Percentiles rank a stretch among this genome's conserved stretches.
phyloP scores from a whole-genome alignment of 176 grass and related monocot genomes.

The Bolboschoenus planiculmis region DNA sequence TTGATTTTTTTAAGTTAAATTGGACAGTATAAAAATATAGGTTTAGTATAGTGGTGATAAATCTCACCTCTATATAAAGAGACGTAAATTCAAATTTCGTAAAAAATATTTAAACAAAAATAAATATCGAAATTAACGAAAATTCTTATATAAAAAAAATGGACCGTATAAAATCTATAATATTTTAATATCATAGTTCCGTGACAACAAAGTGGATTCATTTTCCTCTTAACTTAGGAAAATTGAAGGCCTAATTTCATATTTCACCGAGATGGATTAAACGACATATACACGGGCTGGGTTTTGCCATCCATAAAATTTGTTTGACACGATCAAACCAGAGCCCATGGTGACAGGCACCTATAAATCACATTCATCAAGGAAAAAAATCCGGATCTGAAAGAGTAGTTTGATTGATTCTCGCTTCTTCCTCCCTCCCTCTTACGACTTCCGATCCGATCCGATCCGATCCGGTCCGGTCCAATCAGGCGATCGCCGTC shows the following conservation, averaged over 20 bases:
- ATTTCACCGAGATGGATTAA: neutral
- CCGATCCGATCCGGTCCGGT: slow-evolving; percentile 11
- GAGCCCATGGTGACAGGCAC: neutral
- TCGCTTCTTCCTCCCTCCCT: slow-evolving; percentile 3
- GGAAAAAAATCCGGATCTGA: slow-evolving; percentile 16
- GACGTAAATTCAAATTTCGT: too few species aligned
- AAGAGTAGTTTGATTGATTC: neutral
- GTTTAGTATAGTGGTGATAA: too few species aligned
- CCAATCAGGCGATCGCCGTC: slow-evolving; percentile 4
- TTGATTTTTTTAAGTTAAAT: too few species aligned
- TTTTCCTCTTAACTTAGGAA: too few species aligned
- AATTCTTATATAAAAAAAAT: too few species aligned
- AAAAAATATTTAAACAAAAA: too few species aligned
- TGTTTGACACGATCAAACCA: slow-evolving; percentile 1
- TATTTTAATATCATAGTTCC: too few species aligned
- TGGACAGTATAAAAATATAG: too few species aligned
- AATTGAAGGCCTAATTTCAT: neutral
- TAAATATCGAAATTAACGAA: too few species aligned
- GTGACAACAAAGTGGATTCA: too few species aligned
- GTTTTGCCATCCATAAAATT: neutral
- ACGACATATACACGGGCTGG: neutral
- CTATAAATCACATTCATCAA: neutral
- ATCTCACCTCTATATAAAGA: too few species aligned
- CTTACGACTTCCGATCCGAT: slow-evolving; percentile 25
- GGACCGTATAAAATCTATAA: too few species aligned